phyloP scores from a whole-genome alignment of 163 green algal species.

The Trebouxiophyceae sp. region DNA sequence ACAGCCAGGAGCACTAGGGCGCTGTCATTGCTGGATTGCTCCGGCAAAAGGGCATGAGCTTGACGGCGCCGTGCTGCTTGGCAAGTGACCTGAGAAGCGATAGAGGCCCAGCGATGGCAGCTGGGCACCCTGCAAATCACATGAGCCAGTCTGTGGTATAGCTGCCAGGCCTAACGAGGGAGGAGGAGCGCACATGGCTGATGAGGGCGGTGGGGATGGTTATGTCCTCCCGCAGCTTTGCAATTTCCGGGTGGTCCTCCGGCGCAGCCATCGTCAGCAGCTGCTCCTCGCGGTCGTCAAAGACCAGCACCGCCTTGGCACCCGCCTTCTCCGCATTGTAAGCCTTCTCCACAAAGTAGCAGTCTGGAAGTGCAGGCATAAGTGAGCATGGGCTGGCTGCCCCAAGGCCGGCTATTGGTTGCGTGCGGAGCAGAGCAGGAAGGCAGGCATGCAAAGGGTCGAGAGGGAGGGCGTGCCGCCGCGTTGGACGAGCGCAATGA shows the following conservation, averaged over 20 bases:
- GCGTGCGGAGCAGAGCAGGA: background rate
- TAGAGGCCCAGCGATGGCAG: too few species aligned
- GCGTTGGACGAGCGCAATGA: slow-evolving; percentile 20
- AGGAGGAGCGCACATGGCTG: slow-evolving; percentile 12
- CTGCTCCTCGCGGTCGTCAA: slow-evolving; percentile 29
- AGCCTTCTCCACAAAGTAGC: slow-evolving; percentile 46
- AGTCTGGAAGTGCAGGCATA: slow-evolving; percentile 16
- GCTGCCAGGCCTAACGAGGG: too few species aligned
- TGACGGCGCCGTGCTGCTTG: too few species aligned
- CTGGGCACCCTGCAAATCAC: too few species aligned
- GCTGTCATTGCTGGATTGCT: too few species aligned
- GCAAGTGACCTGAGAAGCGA: too few species aligned
- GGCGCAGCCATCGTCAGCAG: slow-evolving; percentile 44
- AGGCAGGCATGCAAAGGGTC: background rate
- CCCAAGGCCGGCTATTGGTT: too few species aligned
- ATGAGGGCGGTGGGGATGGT: slow-evolving; percentile 34
- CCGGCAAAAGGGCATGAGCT: too few species aligned
- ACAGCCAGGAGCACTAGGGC: too few species aligned
- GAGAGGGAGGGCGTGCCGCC: slow-evolving; percentile 3
- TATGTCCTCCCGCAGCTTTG: slow-evolving; percentile 27
- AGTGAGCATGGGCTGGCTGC: too few species aligned
- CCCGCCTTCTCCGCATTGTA: slow-evolving; percentile 38
- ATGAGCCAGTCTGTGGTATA: too few species aligned
- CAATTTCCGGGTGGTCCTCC: slow-evolving; percentile 32
- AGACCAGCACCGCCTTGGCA: slow-evolving; percentile 33